Evolutionary conservation across 2,329 filamentous ascomycete genomes (phyloP).

Genomic region (Cercospora sp.): DNA sequence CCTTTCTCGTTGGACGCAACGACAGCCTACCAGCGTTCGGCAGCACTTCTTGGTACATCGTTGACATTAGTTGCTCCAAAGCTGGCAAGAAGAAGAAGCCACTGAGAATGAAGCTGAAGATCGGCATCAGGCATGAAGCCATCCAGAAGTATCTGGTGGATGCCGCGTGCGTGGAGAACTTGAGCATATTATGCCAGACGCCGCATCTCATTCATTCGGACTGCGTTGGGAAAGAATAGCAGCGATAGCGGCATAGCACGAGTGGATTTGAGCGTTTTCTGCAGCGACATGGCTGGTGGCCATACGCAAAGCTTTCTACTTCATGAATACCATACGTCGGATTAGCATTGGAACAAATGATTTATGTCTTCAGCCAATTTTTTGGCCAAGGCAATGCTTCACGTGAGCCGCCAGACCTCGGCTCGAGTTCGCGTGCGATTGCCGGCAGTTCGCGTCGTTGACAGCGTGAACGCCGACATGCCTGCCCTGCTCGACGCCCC

Average conservation of each 20-base stretch:
- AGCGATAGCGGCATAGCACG: not conserved
- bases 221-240: not conserved
- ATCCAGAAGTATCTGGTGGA: not conserved
- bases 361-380: not conserved
- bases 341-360: not conserved
- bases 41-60: not conserved
- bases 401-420: slow-evolving; percentile 6
- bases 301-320: not conserved
- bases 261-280: not conserved
- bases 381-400: not conserved
- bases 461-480: not conserved
- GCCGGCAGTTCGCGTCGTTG: slow-evolving; percentile 12
- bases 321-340: not conserved
- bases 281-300: not conserved
- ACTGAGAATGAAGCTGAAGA: not conserved
- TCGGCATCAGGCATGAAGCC: not conserved
- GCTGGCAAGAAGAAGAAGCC: not conserved
- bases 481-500: not conserved
- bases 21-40: not conserved
- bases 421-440: slow-evolving; percentile 3
- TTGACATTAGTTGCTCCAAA: not conserved
- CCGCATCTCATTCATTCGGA: not conserved
- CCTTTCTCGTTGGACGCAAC: not conserved
- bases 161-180: not conserved
- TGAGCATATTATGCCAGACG: slow-evolving; percentile 1